A percentile compares a stretch with the other conserved stretches of the same genome.
phyloP scores from a whole-genome alignment of 1,284 basidiomycete genomes.

The Boletus semigastroideus region DNA sequence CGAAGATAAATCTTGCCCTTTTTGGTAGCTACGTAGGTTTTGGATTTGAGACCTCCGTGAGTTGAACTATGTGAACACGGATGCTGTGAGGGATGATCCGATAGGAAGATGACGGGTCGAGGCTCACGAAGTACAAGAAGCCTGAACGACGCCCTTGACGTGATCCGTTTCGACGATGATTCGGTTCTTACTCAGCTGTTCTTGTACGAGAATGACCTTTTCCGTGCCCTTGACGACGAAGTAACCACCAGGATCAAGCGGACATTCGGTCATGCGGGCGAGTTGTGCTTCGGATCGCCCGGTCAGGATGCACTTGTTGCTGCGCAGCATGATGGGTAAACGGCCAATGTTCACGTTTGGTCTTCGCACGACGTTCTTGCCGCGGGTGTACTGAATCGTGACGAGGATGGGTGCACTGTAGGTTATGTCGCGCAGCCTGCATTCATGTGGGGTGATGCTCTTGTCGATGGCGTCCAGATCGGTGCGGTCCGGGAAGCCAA shows the following conservation, averaged over 20 bases:
- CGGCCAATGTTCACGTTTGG: slow-evolving; percentile 90
- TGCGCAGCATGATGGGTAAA: slow-evolving; percentile 95
- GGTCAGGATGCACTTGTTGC: slow-evolving; percentile 90
- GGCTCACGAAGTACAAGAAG: slow-evolving; percentile 93
- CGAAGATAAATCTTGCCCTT: slow-evolving; percentile 92
- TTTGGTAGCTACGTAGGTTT: slow-evolving; percentile 97
- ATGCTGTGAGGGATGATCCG: slow-evolving; percentile 9
- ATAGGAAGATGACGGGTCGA: neutral
- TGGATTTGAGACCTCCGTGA: slow-evolving; percentile 96
- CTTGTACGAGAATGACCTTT: slow-evolving; percentile 99
- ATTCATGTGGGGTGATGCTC: slow-evolving; percentile 95
- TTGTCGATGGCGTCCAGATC: slow-evolving; percentile 83
- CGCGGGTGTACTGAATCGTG: slow-evolving; percentile 94
- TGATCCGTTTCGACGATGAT: slow-evolving; percentile 97
- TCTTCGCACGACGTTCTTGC: slow-evolving; percentile 83
- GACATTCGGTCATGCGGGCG: slow-evolving; percentile 94
- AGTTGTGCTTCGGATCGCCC: slow-evolving; percentile 79
- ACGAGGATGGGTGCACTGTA: slow-evolving; percentile 95
- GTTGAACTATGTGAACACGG: slow-evolving; percentile 67
- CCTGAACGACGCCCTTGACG: slow-evolving; percentile 90
- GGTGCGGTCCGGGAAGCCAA: slow-evolving; percentile 88
- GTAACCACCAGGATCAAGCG: slow-evolving; percentile 97
- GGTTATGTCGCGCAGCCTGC: slow-evolving; percentile 93
- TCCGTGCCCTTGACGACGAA: slow-evolving; percentile 99
- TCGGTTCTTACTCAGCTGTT: slow-evolving; percentile 98